Evolutionary conservation across 148 eudicot species (phyloP), one percentile per base, ranked within the genome.

Genomic region (Oxyria digyna): DNA sequence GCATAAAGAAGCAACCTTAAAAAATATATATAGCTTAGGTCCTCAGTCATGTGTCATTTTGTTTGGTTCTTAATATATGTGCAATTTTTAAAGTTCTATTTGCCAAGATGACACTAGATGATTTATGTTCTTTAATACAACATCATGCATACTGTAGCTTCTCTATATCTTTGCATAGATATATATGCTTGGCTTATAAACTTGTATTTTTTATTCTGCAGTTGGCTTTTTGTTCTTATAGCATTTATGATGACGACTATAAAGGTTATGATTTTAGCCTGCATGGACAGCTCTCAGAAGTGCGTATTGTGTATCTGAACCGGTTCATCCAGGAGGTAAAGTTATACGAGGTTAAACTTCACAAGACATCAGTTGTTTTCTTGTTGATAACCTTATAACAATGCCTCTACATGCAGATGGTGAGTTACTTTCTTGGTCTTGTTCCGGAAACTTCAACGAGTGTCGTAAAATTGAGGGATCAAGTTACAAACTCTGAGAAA

Each of bases 261-360:
- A 77, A 86, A 72, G 98, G 98, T 37, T 93, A 81, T 85, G 96
- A 89, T 31, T 93, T 79, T 75, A 87, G 98, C 75, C 87, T 93
- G 67, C 32, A 69, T 49, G 98, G 98, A 37, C 87, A 88, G 81
- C 84, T 93, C 71, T 93, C 98, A 54, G 98, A 93, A 93, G 98
- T 93, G 4, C 88, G 90, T 69, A 71, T 93, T 78, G 86, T 93
- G 69, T 93, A 83, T 75, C 80, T 93, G 79, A 87, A 93, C 75
- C 96, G 98, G 59, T 93, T 93, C 81, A 43, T 93, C 66, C 95
- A 89, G 84, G 98, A 93, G 97, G 98, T 90, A 79, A 73, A 24
- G 17, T 26, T 29, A 67, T 64, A 33, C 20, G 15, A 23, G 55
- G 35, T 68, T 29, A 6, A 59, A 59, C 29, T 27, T 27, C 65